phyloP scores from a whole-genome alignment of 495 filamentous ascomycete genomes.

The Penicillium robsamsonii region DNA sequence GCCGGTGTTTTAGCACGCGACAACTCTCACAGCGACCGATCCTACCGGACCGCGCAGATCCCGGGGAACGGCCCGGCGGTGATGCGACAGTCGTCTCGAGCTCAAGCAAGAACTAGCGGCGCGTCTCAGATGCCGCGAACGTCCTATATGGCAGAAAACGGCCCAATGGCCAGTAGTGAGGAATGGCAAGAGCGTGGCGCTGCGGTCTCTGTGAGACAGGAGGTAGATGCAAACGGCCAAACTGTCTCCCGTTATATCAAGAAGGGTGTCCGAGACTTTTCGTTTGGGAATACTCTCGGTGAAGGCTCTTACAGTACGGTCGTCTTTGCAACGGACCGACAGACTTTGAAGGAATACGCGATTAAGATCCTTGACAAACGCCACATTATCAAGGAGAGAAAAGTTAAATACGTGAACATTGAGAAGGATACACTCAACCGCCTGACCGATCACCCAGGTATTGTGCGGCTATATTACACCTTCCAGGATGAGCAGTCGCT shows the following conservation, averaged over 20 bases:
- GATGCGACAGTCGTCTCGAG: constrained; percentile 48
- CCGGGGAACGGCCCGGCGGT: constrained; percentile 54
- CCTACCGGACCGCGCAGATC: constrained; percentile 60
- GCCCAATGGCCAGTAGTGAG: constrained; percentile 68
- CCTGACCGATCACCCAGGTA: constrained; percentile 92
- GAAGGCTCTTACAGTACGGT: constrained; percentile 99
- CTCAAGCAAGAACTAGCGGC: constrained; percentile 43
- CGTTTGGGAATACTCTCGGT: constrained; percentile 86
- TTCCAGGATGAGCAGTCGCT: constrained; percentile 96
- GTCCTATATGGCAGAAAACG: constrained; percentile 63
- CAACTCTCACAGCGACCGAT: constrained; percentile 65
- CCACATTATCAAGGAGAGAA: constrained; percentile 99
- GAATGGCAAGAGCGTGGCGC: constrained; percentile 96
- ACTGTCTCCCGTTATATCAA: constrained; percentile 81
- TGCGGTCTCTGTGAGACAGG: constrained; percentile 72
- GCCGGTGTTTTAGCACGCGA: constrained; percentile 66
- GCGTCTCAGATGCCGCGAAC: constrained; percentile 55
- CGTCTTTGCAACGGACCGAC: constrained; percentile 88
- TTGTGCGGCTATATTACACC: constrained; percentile 97
- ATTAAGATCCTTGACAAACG: constrained; percentile 98
- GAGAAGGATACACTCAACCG: constrained; percentile 98
- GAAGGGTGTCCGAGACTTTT: constrained; percentile 96
- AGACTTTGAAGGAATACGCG: constrained; percentile 94
- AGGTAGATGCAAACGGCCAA: constrained; percentile 78
- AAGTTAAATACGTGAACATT: constrained; percentile 99